phyloP scores from a whole-genome alignment of 768 basidiomycete species.

The Kwoniella botswanensis region DNA sequence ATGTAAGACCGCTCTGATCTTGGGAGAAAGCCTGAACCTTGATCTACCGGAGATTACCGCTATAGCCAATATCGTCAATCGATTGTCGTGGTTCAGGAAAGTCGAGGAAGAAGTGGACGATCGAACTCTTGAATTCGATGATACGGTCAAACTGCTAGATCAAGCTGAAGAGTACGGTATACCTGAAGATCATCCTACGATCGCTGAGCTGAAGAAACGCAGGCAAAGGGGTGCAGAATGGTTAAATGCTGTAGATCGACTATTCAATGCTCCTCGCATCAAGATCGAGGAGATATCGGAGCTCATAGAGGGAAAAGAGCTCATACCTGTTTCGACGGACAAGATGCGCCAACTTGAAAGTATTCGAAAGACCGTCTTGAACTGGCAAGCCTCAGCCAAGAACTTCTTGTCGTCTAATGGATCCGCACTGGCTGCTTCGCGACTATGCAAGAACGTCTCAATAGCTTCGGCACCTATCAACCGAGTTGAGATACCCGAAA shows the following conservation, averaged over 20 bases:
- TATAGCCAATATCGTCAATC: constrained; percentile 78
- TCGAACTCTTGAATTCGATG: constrained; percentile 70
- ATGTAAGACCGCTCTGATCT: constrained; percentile 42
- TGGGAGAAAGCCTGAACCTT: constrained; percentile 69
- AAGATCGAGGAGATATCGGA: constrained; percentile 77
- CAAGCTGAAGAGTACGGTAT: constrained; percentile 75
- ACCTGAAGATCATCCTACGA: constrained; percentile 68
- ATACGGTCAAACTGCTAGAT: constrained; percentile 73
- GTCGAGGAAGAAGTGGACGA: constrained; percentile 74
- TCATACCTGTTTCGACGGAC: constrained; percentile 68
- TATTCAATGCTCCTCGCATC: constrained; percentile 58
- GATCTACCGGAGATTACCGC: constrained; percentile 76
- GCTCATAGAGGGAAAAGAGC: constrained; percentile 69
- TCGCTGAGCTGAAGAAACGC: constrained; percentile 69
- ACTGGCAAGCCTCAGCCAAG: constrained; percentile 43
- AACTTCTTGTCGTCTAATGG: constrained; percentile 29
- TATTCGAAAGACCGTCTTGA: constrained; percentile 60
- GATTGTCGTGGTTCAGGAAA: constrained; percentile 76
- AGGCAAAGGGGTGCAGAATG: constrained; percentile 74
- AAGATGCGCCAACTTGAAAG: constrained; percentile 71
- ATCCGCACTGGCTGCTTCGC: constrained; percentile 30
- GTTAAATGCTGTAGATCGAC: constrained; percentile 69
- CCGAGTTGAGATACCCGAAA: constrained; percentile 50
- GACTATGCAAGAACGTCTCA: constrained; percentile 46
- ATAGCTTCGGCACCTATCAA: constrained; percentile 41